Evolutionary conservation across 1,139 yeast genomes (phyloP), one percentile per base, ranked within the genome.

Genomic region (Saccharomyces hybrid): DNA sequence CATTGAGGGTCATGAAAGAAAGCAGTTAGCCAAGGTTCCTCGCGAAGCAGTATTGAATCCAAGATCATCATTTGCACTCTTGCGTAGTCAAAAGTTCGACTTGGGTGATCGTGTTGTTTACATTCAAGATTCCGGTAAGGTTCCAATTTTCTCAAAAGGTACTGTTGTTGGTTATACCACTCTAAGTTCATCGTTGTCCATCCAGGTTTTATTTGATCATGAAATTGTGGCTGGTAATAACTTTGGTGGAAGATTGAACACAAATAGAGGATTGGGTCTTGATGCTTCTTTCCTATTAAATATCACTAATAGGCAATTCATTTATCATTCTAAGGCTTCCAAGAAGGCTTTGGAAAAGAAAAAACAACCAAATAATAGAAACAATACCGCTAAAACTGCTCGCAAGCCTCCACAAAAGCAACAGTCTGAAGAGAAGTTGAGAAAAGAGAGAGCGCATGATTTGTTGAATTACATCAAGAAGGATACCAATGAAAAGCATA

Each of bases 91-190:
- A 73, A 74, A 77, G 52, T 95, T 93, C 67, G 80, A 80, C 42
- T 76, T 95, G 42, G 99, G 99, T 62, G 98, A 93, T 66, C 81
- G 99, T 57, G 88, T 95, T 44, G 81, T 88, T 34, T 90, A 88
- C 63, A 88, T 90, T 28, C 86, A 87, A 65, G 89, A 85, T 63
- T 84, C 88, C 42, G 98, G 98, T 55, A 90, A 89, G 66, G 96
- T 91, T 14, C 96, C 97, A 38, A 73, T 84, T 55, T 88, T 86
- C 66, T 80, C 90, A 25, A 86, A 88, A 64, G 99, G 99, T 68
- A 90, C 97, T 1, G 96, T 93, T 54, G 86, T 88, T 53, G 90
- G 93, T 4, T 83, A 88, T 60, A 81, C 81, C 49, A 81, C 89
- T 31, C 71, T 79, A 53, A 88, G 88, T 1, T 75, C 81, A 44